Evolutionary conservation across 1,139 yeast species (phyloP), one percentile per base, ranked within the genome.

Genomic region (Torulaspora globosa): DNA sequence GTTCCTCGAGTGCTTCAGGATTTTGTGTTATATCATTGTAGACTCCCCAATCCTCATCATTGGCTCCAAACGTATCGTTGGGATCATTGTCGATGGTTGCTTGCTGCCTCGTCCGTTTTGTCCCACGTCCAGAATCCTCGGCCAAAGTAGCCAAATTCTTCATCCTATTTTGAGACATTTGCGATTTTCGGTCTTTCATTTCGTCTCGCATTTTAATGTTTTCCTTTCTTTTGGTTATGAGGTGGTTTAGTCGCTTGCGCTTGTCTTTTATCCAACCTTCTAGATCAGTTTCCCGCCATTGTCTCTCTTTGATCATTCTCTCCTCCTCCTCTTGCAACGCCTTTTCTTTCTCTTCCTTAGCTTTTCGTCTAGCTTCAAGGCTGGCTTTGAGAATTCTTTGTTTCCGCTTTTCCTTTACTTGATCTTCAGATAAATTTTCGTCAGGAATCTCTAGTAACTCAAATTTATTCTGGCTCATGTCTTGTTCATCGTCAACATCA

Each of bases 21-120:
- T 76, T 82, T 52, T 79, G 81, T 16, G 89, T 80, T 43, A 89
- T 84, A 58, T 88, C 95, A 57, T 95, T 76, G 64, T 92, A 92
- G 18, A 89, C 81, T 34, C 85, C 79, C 97, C 97, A 92, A 65
- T 92, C 98, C 46, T 86, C 96, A 62, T 92, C 98, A 59, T 89
- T 84, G 3, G 97, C 92, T 49, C 97, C 97, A 67, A 92, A 92
- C 0, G 90, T 88, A 66, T 90, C 97, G 60, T 83, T 89, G 10
- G 95, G 95, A 63, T 88, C 96, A 59, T 86, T 88, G 59, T 87
- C 96, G 37, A 85, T 84, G 1, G 89, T 79, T 0, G 82, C 76
- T 47, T 72, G 74, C 46, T 74, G 76, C 54, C 84, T 73, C 50
- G 80, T 76, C 59, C 84, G 74, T 41, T 68, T 69, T 1, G 65